Evolutionary conservation across 2,329 filamentous ascomycete species (phyloP), one percentile per base, ranked within the genome.

Genomic region (Colletotrichum incanum): DNA sequence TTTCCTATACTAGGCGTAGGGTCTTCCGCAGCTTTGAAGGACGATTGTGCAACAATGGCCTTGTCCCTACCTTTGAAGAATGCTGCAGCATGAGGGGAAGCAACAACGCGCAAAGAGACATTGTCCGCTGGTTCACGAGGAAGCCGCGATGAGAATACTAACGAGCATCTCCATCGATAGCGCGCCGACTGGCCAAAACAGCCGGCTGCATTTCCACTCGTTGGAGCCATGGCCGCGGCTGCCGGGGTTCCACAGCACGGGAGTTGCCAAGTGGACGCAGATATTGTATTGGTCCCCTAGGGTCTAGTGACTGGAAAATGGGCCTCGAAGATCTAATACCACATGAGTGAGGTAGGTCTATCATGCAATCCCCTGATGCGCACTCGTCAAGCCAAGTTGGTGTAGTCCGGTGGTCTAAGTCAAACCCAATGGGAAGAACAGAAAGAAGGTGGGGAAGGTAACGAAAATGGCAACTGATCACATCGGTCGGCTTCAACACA

Each of bases 401-500:
- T 14, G 9, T 20, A 7, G 9, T 31, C 23, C 16, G 16, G 20
- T 12, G 20, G 39, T 59, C 16, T 59, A 45, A 11, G 14, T 6
- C 20, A n/a, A 55, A 31, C 5, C 18, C 14, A 43, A 43, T 11
- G 14, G 54, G 20, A 31, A 28, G 20, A 49, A 34, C 0, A 6
- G 8, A 31, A 20, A 20, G 28, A 37, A 39, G 20, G 3, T 14
- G n/a, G 11, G 4, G 41, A 23, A 6, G n/a, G 28, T 9, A 16
- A 16, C 20, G 8, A 6, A 14, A 41, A 5, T 3, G 28, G 6
- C 12, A 7, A 14, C 5, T 43, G 5, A 20, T n/a, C 26, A 31
- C 11, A 31, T 16, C 43, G n/a, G 16, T 28, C 31, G 14, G 11
- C 47, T n/a, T 85, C 75, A 88, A 76, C 87, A 90, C 59, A 91